Evolutionary conservation across 495 filamentous ascomycete genomes (phyloP), one percentile per base, ranked within the genome.

Genomic region (Hamigera avellanea): DNA sequence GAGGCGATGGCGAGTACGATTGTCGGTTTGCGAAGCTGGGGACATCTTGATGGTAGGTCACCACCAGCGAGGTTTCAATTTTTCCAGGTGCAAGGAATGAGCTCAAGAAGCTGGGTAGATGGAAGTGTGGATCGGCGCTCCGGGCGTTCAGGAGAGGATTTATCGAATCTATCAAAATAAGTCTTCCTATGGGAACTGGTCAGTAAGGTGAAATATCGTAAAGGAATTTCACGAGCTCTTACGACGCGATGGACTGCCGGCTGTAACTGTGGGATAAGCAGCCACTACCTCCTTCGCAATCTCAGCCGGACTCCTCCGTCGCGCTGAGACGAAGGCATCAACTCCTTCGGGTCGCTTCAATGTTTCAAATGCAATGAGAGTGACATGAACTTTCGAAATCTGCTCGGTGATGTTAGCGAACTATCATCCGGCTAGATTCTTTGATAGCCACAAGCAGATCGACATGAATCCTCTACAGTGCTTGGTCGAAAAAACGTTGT

Each of bases 331-430:
- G 43, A 88, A 80, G 15, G 70, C 49, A 52, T 80, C 79, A 0
- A 73, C 62, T 10, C 64, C 73, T 12, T 66, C 49, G 6, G 56
- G 57, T 8, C 75, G 71, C 31, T 72, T 75, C 6, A 83, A 52
- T 0, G 84, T 84, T 40, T 78, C 70, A 49, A 84, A 85, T n/a
- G 85, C 80, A 37, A 94, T 59, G 48, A 76, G 81, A n/a, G 91
- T 70, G 12, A 80, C 63, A 52, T 80, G 76, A 26, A 59, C 64
- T 52, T 75, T 75, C 2, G 67, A 67, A 13, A 63, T 43, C 71
- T 75, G 41, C 36, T 19, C 10, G 10, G 21, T 12, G n/a, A 19
- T 50, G 4, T 46, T 6, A 16, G 10, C 17, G 8, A 18, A 9
- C 4, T 8, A 15, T 32, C 30, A 18, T 16, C n/a, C 30, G 5